These are phyloP conservation scores for Backusella mclennaniae DNA, from an alignment of 192 early-diverging fungal genomes.

Conservation along the genomic window DNA sequence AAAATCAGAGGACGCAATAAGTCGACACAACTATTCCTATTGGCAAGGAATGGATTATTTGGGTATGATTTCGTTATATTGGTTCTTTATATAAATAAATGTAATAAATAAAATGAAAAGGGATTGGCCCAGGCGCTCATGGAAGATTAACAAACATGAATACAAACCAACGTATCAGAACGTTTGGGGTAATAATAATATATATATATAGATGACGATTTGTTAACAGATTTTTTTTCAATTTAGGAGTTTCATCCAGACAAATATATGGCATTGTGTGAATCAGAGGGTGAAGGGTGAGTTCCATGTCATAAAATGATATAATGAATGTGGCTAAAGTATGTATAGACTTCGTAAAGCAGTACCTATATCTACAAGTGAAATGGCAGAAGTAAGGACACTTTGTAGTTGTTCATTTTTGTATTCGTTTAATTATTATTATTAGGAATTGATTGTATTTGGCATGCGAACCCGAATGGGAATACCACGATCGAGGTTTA, in stretches of 20 bases:
- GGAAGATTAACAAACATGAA: conserved; percentile 40
- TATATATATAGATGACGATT: neutral
- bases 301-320: neutral
- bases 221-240: neutral
- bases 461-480: conserved; percentile 50
- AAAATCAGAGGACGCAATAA: conserved; percentile 36
- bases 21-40: conserved; percentile 53
- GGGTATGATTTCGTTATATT: conserved; percentile 25
- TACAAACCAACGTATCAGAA: conserved; percentile 31
- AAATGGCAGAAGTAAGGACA: conserved; percentile 27
- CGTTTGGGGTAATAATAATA: conserved; percentile 38
- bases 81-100: neutral
- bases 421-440: conserved; percentile 3
- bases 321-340: neutral
- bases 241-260: conserved; percentile 50
- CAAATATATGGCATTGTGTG: conserved; percentile 48
- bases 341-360: conserved; percentile 11
- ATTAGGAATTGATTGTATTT: conserved; percentile 47
- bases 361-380: conserved; percentile 8
- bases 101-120: conserved; percentile 12
- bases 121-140: conserved; percentile 57
- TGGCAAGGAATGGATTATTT: conserved; percentile 58
- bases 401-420: neutral
- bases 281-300: conserved; percentile 46
- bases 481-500: conserved; percentile 34